Evolutionary conservation across 2,329 filamentous ascomycete genomes (phyloP).

Genomic region (Diplodia sapinea): DNA sequence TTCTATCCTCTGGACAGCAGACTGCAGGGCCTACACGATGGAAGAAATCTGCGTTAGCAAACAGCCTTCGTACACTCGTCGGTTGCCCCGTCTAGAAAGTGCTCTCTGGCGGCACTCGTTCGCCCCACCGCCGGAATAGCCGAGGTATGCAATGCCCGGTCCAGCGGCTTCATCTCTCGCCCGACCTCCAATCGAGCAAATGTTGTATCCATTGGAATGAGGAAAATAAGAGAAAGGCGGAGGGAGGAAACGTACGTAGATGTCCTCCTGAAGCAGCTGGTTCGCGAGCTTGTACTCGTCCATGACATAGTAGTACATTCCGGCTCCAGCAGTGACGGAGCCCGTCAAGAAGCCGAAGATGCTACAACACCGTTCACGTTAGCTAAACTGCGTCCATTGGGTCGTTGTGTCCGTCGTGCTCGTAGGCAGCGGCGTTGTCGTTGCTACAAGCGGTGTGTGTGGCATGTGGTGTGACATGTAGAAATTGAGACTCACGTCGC

Average conservation of each 20-base stretch:
- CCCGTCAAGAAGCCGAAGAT: conserved; percentile 92
- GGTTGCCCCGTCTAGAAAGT: not conserved
- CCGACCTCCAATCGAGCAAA: not conserved
- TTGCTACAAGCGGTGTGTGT: not conserved
- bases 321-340: conserved; percentile 75
- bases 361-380: conserved; percentile 55
- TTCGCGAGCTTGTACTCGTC: conserved; percentile 94
- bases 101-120: not conserved
- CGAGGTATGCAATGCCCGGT: conserved; percentile 6
- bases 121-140: not conserved
- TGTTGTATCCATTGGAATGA: not conserved
- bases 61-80: conserved; percentile 8
- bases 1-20: conserved; percentile 84
- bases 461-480: not conserved
- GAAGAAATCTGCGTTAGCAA: conserved; percentile 24
- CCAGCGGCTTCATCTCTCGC: not conserved
- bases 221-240: not conserved
- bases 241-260: conserved; percentile 75
- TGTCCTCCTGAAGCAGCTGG: conserved; percentile 91
- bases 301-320: conserved; percentile 90
- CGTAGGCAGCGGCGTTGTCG: not conserved
- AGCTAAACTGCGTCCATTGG: not conserved
- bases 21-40: conserved; percentile 74
- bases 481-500: conserved; percentile 65
- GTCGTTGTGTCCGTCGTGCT: not conserved